These are phyloP conservation scores for Capniomyces stellatus DNA, from an alignment of 371 early-diverging fungal genomes.

Conservation along the genomic window DNA sequence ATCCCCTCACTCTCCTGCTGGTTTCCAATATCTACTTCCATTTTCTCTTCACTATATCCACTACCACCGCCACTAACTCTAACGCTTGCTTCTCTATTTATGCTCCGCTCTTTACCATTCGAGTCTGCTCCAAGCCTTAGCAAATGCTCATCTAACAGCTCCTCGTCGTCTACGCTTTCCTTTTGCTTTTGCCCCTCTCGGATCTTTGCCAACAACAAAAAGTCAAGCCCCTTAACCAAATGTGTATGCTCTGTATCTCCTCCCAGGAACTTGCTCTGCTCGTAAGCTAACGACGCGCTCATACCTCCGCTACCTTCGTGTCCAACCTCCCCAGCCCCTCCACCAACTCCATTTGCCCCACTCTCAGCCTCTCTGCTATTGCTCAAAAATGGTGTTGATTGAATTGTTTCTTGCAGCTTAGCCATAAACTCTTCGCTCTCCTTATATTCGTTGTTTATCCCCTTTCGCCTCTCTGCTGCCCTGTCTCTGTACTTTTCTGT, in stretches of 20 bases:
- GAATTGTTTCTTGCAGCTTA: background rate
- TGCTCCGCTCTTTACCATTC: background rate
- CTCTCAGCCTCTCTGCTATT: constrained; percentile 11
- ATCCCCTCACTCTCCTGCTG: constrained; percentile 5
- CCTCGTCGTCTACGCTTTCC: constrained; percentile 5
- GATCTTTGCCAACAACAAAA: constrained; percentile 47
- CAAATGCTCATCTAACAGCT: constrained; percentile 17
- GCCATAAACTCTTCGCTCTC: constrained; percentile 32
- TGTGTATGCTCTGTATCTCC: constrained; percentile 76
- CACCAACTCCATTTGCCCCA: constrained; percentile 1
- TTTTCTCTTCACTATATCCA: no score
- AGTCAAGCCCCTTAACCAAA: constrained; percentile 82
- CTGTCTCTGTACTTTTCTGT: constrained; percentile 51
- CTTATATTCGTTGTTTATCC: constrained; percentile 36
- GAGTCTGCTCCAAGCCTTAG: no score
- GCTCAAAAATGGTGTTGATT: background rate
- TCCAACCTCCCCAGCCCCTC: background rate
- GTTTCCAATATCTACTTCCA: background rate
- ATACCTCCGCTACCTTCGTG: no score
- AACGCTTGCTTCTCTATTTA: background rate
- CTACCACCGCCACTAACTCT: no score
- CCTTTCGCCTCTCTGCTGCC: constrained; percentile 62
- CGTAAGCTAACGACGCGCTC: constrained; percentile 26
- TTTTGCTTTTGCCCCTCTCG: constrained; percentile 21
- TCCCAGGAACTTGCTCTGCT: constrained; percentile 74